These are phyloP conservation scores for Beta macrorhiza DNA, from an alignment of 179 eudicot species.

Conservation along the genomic window DNA sequence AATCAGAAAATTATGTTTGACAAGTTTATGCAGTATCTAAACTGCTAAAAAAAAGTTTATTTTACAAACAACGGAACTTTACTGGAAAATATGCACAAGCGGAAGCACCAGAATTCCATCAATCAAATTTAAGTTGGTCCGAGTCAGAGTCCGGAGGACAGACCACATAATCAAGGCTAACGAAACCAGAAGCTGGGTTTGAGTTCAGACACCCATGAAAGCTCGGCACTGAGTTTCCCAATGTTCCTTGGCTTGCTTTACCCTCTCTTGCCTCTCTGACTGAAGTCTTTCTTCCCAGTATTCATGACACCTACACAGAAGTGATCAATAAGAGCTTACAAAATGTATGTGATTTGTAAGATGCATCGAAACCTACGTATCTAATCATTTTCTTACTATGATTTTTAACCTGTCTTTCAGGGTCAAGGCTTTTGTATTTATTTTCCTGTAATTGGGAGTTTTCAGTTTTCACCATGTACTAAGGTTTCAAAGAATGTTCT, in stretches of 20 bases:
- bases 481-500: too few species aligned
- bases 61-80: not conserved
- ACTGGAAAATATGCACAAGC: not conserved
- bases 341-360: not conserved
- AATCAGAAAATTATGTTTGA: not conserved
- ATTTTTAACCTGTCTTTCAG: not conserved
- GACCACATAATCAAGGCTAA: not conserved
- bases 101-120: not conserved
- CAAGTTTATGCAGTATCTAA: not conserved
- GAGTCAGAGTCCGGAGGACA: not conserved
- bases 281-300: conserved; percentile 79
- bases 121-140: not conserved
- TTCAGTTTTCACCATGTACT: too few species aligned
- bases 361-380: not conserved
- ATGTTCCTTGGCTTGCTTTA: conserved; percentile 70
- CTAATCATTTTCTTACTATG: not conserved
- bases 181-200: not conserved
- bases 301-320: conserved; percentile 56
- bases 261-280: conserved; percentile 59
- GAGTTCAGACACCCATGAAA: conserved; percentile 57
- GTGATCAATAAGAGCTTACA: not conserved
- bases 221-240: conserved; percentile 71
- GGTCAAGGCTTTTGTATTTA: too few species aligned
- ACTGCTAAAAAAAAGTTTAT: not conserved
- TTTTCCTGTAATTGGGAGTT: too few species aligned